Percentiles rank a stretch among this genome's conserved stretches.
These are phyloP conservation scores for Penicillium sp. DNA, from an alignment of 2,329 filamentous ascomycete genomes.

Conservation along the genomic window DNA sequence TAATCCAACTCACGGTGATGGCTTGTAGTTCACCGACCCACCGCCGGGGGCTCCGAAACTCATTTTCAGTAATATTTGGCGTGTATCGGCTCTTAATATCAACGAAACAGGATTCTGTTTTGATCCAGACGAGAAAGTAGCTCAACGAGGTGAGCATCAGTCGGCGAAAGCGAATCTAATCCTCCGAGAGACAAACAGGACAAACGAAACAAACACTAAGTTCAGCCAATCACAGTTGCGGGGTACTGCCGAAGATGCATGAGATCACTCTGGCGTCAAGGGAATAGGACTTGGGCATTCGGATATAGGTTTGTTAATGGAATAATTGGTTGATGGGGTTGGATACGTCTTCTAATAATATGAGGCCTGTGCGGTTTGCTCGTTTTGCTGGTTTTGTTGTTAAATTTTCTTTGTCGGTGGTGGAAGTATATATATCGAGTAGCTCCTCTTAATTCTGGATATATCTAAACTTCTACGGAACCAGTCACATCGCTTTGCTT, in stretches of 20 bases:
- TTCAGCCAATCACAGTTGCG: constrained; percentile 14
- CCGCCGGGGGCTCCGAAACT: constrained; percentile 71
- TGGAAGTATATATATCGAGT: constrained; percentile 8
- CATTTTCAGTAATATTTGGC: constrained; percentile 24
- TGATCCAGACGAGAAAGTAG: background rate
- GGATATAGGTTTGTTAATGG: background rate
- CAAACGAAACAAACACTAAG: constrained; percentile 30
- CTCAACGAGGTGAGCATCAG: background rate
- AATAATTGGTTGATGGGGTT: background rate
- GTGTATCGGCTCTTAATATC: background rate
- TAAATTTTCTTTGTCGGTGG: background rate
- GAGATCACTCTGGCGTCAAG: background rate
- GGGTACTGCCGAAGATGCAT: constrained; percentile 8
- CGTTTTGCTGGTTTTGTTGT: background rate
- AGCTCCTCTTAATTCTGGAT: constrained; percentile 18
- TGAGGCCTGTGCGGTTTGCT: background rate
- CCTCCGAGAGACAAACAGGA: constrained; percentile 25
- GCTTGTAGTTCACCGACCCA: constrained; percentile 61
- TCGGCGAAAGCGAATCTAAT: background rate
- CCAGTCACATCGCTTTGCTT: background rate
- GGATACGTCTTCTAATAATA: background rate
- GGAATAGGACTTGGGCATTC: background rate
- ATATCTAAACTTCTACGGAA: background rate
- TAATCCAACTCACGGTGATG: constrained; percentile 59
- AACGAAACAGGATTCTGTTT: background rate